Evolutionary conservation across 169 alveolate genomes (phyloP), one percentile per base, ranked within the genome.

Genomic region (Babesia ovis): DNA sequence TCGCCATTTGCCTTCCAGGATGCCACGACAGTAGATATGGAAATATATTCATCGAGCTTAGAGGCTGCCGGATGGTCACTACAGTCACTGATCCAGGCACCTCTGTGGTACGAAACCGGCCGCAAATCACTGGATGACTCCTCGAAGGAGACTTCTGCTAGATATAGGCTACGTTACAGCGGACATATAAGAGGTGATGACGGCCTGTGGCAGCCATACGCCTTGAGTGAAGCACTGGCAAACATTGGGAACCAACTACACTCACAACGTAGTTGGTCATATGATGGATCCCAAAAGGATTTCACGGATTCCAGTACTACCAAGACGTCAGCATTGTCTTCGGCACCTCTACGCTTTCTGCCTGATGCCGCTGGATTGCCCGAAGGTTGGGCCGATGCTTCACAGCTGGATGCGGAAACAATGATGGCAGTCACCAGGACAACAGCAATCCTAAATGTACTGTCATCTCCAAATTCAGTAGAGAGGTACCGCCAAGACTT

Each of bases 81-180:
- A 45, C 86, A 79, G 46, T 68, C 83, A 9, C 22, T 69, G 55
- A 57, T 79, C 0, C 86, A 79, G 42, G 41, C 76, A 35, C 86
- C 86, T 16, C 68, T 79, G 32, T 79, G 86, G 86, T 79, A 79
- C 56, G 83, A 79, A 12, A 31, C 62, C 34, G 61, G 48, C 32
- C 61, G 59, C 39, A 45, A 23, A 39, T 27, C 64, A 43, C 16
- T 46, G 14, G 69, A 62, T 11, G 56, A 27, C 22, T 18, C 12
- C 31, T 18, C 48, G 32, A 12, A 6, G 16, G 84, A 51, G 3
- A 22, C 32, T 3, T n/a, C 48, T 4, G 43, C 32, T 31, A 25
- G 34, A 11, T 14, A 45, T 27, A 16, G 6, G 16, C 16, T 25
- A 16, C 32, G 32, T 0, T 1, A 23, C 0, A 14, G 43, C 18